These are phyloP conservation scores for Aspergillus thermomutatus DNA, from an alignment of 2,329 filamentous ascomycete species.

Conservation along the genomic window DNA sequence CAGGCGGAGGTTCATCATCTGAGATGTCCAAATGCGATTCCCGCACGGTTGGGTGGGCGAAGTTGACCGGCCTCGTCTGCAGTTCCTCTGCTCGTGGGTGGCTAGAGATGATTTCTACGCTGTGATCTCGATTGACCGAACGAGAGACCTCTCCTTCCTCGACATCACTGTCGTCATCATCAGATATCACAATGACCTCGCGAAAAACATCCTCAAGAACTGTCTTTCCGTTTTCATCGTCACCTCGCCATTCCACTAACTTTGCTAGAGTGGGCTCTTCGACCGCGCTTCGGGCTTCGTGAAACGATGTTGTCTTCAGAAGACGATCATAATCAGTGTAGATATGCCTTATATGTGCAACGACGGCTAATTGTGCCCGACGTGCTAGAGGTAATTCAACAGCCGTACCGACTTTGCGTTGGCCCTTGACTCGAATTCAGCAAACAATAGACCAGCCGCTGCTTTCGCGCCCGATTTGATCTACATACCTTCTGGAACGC, in stretches of 20 bases:
- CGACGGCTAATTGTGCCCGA: slow-evolving; percentile 59
- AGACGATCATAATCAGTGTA: slow-evolving; percentile 63
- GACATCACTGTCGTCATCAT: slow-evolving; percentile 53
- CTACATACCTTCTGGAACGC: slow-evolving; percentile 56
- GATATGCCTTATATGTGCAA: slow-evolving; percentile 59
- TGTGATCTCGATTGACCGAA: slow-evolving; percentile 32
- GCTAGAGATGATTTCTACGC: slow-evolving; percentile 43
- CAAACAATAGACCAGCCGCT: slow-evolving; percentile 7
- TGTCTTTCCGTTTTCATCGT: slow-evolving; percentile 51
- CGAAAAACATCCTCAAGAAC: slow-evolving; percentile 61
- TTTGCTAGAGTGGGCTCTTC: slow-evolving; percentile 55
- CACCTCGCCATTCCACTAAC: slow-evolving; percentile 61
- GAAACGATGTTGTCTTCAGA: slow-evolving; percentile 51
- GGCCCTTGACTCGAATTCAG: slow-evolving; percentile 42
- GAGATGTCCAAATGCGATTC: slow-evolving; percentile 26
- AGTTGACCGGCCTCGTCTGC: slow-evolving; percentile 28
- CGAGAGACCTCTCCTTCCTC: slow-evolving; percentile 33
- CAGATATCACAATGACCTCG: slow-evolving; percentile 62
- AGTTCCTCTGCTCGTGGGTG: slow-evolving; percentile 34
- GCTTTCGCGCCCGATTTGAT: neutral
- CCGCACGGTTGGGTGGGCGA: slow-evolving; percentile 16
- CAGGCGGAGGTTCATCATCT: slow-evolving; percentile 36
- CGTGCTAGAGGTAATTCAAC: slow-evolving; percentile 52
- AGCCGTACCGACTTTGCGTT: slow-evolving; percentile 57
- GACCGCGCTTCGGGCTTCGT: slow-evolving; percentile 53